Evolutionary conservation across 2,329 filamentous ascomycete genomes (phyloP).

Genomic region (Lomentospora prolificans): DNA sequence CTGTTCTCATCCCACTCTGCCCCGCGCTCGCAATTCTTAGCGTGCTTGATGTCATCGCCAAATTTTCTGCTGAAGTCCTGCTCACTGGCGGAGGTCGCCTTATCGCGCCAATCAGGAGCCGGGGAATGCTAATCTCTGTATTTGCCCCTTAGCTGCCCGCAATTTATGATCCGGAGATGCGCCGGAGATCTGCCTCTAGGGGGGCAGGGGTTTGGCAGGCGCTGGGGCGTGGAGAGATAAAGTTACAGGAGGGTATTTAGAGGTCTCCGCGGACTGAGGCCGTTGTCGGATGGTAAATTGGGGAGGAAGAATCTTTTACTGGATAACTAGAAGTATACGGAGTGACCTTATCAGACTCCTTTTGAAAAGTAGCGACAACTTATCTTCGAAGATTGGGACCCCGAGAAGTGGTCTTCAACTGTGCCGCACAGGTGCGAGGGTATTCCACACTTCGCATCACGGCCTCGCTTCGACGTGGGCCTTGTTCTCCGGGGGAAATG

Average conservation of each 20-base stretch:
- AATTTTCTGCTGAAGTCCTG: not conserved
- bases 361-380: too few species aligned
- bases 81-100: not conserved
- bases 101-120: not conserved
- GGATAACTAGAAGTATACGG: too few species aligned
- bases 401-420: too few species aligned
- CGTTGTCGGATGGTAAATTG: too few species aligned
- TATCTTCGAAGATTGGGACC: too few species aligned
- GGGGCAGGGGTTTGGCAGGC: too few species aligned
- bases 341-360: too few species aligned
- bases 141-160: not conserved
- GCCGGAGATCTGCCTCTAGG: not conserved
- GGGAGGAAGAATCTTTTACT: too few species aligned
- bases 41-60: conserved; percentile 4
- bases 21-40: conserved; percentile 7
- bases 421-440: too few species aligned
- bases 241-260: not conserved
- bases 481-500: too few species aligned
- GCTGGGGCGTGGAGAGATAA: not conserved
- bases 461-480: not conserved
- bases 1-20: not conserved
- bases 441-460: too few species aligned
- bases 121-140: not conserved
- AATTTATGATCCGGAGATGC: not conserved
- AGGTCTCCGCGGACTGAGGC: not conserved